A percentile compares a stretch with the other conserved stretches of the same genome.
Conservation (phyloP, 768 basidiomycete genomes). For the Fibroporia radiculosa region DNA sequence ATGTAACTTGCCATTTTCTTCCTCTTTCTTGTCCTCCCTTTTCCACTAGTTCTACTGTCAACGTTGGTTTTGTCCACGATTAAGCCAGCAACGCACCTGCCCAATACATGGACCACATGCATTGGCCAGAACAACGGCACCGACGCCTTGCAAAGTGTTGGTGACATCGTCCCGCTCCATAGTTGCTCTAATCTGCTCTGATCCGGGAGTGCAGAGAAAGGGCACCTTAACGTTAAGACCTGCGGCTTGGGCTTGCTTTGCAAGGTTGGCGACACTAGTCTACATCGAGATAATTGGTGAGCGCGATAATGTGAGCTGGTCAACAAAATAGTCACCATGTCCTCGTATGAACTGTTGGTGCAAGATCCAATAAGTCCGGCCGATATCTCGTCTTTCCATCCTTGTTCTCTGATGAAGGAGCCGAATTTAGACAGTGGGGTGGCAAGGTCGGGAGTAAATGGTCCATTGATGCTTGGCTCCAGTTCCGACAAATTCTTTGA, state of each 20-base stretch:
- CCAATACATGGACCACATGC: conserved; percentile 99
- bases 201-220: conserved; percentile 84
- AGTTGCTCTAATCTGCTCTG: conserved; percentile 95
- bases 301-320: neutral
- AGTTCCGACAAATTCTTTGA: conserved; percentile 76
- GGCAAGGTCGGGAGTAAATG: conserved; percentile 94
- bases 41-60: conserved; percentile 64
- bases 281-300: conserved; percentile 22
- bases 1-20: conserved; percentile 72
- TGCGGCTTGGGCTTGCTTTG: conserved; percentile 77
- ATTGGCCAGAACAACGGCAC: conserved; percentile 93
- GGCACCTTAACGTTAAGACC: conserved; percentile 80
- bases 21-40: conserved; percentile 75
- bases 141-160: conserved; percentile 72
- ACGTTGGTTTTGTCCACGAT: conserved; percentile 2
- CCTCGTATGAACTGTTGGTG: conserved; percentile 97
- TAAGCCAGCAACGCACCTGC: conserved; percentile 43
- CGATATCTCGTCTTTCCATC: conserved; percentile 91
- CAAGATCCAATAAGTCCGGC: conserved; percentile 96
- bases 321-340: conserved; percentile 58
- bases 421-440: conserved; percentile 91
- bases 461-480: conserved; percentile 92
- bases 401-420: conserved; percentile 68
- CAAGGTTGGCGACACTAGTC: conserved; percentile 90
- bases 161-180: conserved; percentile 94